Evolutionary conservation across 2,329 filamentous ascomycete species (phyloP), one percentile per base, ranked within the genome.

Genomic region (Hortaea werneckii): DNA sequence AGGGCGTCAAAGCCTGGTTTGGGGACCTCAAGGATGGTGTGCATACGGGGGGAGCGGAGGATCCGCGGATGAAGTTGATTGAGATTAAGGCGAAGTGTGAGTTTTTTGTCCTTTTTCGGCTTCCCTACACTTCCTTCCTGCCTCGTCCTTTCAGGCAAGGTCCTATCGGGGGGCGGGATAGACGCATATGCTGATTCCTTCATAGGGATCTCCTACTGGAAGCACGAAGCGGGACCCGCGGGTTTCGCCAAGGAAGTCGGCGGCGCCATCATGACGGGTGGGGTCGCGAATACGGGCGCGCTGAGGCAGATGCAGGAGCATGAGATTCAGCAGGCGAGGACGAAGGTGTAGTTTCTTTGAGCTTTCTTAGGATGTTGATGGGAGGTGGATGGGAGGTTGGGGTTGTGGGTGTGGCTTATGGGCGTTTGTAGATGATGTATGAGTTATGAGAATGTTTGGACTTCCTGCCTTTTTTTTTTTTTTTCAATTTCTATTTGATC

Each of bases 21-120:
- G 72, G 72, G 4, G 71, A 75, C 49, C 50, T 75, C 10, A 68
- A 68, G 1, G 72, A 75, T 54, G 71, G 71, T 6, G 67, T 67
- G 37, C 71, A 75, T 47, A 65, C 64, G 47, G 72, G 69, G 5
- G 65, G 60, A 0, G 57, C 67, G 0, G 65, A 71, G 12, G 72
- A 75, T 51, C 72, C 72, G 11, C 55, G 72, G 5, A 73, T 74
- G 69, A 57, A 55, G 35, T 47, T 70, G 40, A 68, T 70, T 38
- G 66, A 69, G 57, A 53, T 64, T 30, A 56, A 58, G 55, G 48
- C 59, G 8, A 62, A 60, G 47, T 62, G 58, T 59, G 41, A 41
- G 58, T 57, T n/a, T 6, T 12, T 9, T 38, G 7, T 8, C 8
- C 37, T n/a, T n/a, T n/a, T n/a, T n/a, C n/a, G n/a, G n/a, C n/a